Percentiles rank a stretch among this genome's conserved stretches.
Conservation (phyloP, 495 filamentous ascomycete genomes). For the Penicillium mononematosum region DNA sequence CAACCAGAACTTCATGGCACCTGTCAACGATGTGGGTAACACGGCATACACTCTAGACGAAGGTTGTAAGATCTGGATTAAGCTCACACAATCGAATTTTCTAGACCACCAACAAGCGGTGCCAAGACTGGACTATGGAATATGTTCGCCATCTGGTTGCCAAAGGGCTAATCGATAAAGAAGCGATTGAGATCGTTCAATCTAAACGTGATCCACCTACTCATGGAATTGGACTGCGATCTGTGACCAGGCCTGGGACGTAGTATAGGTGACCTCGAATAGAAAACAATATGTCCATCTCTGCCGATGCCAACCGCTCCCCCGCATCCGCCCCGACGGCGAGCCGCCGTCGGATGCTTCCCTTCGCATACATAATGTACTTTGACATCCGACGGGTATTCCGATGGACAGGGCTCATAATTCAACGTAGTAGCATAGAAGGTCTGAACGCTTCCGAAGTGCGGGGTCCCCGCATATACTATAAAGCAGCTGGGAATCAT, state of each 20-base stretch:
- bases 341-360: conserved; percentile 7
- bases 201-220: conserved; percentile 33
- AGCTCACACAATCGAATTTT: neutral
- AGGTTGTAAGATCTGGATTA: neutral
- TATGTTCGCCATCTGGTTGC: conserved; percentile 31
- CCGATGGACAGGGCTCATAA: neutral
- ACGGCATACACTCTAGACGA: neutral
- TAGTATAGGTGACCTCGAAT: too few relatives aligned
- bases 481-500: conserved; percentile 1
- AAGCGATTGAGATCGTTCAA: conserved; percentile 32
- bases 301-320: neutral
- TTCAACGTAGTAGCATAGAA: neutral
- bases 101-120: conserved; percentile 34
- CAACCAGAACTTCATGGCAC: conserved; percentile 37
- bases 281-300: neutral
- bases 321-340: conserved; percentile 8
- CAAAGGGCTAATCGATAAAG: conserved; percentile 23
- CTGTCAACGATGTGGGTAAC: conserved; percentile 33
- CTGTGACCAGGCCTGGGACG: neutral
- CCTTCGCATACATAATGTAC: neutral
- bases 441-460: conserved; percentile 1
- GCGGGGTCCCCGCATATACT: conserved; percentile 11
- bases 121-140: conserved; percentile 42
- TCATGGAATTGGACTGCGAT: conserved; percentile 30
- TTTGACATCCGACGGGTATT: conserved; percentile 6